Base-by-base conservation (phyloP, 768 basidiomycete species). In the Multifurca ochricompacta region DNA sequence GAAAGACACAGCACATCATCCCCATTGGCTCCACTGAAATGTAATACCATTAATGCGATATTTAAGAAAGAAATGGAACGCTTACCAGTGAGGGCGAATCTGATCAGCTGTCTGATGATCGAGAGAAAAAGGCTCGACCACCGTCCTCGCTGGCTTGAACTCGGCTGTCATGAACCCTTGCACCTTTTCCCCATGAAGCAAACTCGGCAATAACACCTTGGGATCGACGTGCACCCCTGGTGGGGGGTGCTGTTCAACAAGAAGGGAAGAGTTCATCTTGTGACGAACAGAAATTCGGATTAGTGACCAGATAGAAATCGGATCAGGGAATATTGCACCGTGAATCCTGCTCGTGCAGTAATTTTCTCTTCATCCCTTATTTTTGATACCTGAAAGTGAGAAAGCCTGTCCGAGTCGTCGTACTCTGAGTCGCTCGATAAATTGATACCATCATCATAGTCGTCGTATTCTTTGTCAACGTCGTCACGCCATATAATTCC, bases 341-440 rank as follows among this genome's bases (percentile, higher is more conserved):
- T 68, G 57, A 81, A 80, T 0, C 80, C 80, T 3, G 67, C 64
- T 16, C 69, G 68, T 6, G 68, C 64, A 3, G 64, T 61, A 4
- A 80, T 77, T 4, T 71, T 81, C 48, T 78, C 78, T 59, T 81
- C 77, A 37, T 81, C 78, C 16, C 72, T 73, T 4, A 75, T 80
- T 63, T 82, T 78, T 0, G 71, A 65, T 1, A 83, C 81, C 48
- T 76, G 74, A 45, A 79, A 83, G 1, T 72, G 72, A 60, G 75
- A 78, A 53, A 82, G 67, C 4, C 80, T 69, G 36, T 77, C 78
- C 3, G 65, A 67, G 14, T 72, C 70, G 13, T 74, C 72, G 11
- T 78, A 68, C 0, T 72, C 74, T 8, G 74, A 67, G 2, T 72
- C 72, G 11, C 63, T 31, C 11, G 64, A 59, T 0, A 41, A 51